phyloP scores from a whole-genome alignment of 257 asterid species.

The Plantago ovata region DNA sequence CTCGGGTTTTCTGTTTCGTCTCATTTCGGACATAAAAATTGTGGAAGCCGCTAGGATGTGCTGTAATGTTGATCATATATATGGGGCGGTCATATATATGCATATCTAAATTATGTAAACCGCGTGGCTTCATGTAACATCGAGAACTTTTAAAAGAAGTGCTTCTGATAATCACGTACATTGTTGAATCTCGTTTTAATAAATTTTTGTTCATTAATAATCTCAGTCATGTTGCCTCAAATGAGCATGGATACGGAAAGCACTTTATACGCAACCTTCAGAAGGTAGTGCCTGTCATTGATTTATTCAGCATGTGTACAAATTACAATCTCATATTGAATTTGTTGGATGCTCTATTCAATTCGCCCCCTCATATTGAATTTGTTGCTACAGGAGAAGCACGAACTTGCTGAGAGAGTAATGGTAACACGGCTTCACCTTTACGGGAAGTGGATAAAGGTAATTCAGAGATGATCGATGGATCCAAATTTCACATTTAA shows the following conservation, averaged over 20 bases:
- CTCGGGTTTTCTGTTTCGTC: neutral
- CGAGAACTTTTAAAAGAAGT: too few species aligned
- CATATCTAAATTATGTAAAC: too few species aligned
- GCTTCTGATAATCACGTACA: too few species aligned
- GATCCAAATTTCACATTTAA: neutral
- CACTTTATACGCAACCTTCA: conserved; percentile 64
- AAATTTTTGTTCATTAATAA: conserved; percentile 4
- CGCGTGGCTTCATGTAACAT: too few species aligned
- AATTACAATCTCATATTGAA: too few species aligned
- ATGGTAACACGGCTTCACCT: conserved; percentile 90
- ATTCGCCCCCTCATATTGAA: too few species aligned
- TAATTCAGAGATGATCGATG: conserved; percentile 13
- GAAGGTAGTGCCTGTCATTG: conserved; percentile 72
- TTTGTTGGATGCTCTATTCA: too few species aligned
- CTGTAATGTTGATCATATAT: too few species aligned
- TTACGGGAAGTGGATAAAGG: conserved; percentile 86
- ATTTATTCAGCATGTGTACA: too few species aligned
- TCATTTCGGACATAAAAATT: too few species aligned
- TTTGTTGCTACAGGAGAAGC: conserved; percentile 46
- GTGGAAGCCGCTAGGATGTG: too few species aligned
- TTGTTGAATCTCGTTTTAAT: neutral
- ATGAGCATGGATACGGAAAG: conserved; percentile 65
- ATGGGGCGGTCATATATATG: too few species aligned
- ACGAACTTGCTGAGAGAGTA: conserved; percentile 86
- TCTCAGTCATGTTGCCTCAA: conserved; percentile 48